phyloP scores from a whole-genome alignment of 2,329 filamentous ascomycete genomes.

The Sporothrix curviconia region DNA sequence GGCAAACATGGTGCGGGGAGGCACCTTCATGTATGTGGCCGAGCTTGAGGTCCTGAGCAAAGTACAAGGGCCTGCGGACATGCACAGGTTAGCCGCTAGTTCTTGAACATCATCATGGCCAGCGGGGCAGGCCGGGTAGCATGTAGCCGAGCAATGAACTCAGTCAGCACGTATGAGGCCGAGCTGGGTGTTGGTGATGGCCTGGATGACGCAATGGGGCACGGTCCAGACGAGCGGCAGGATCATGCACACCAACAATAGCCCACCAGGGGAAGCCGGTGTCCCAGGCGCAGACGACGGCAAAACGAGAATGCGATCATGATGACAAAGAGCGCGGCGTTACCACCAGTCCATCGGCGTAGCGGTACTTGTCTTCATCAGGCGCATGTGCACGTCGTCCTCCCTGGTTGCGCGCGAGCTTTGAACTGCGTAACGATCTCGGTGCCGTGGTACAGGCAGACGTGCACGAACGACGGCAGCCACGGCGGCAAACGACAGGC shows the following conservation, averaged over 20 bases:
- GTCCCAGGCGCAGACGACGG: slow-evolving; percentile 46
- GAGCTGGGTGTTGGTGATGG: slow-evolving; percentile 63
- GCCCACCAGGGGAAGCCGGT: slow-evolving; percentile 54
- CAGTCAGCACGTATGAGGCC: slow-evolving; percentile 66
- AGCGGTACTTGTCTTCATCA: slow-evolving; percentile 57
- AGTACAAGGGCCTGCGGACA: slow-evolving; percentile 59
- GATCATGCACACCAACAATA: slow-evolving; percentile 49
- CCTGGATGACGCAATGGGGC: slow-evolving; percentile 60
- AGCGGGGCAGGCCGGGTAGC: slow-evolving; percentile 63
- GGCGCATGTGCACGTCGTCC: slow-evolving; percentile 52
- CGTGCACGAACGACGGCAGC: slow-evolving; percentile 53
- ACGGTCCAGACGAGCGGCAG: slow-evolving; percentile 54
- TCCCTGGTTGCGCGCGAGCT: slow-evolving; percentile 49
- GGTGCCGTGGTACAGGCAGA: slow-evolving; percentile 47
- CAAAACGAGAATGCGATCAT: slow-evolving; percentile 51
- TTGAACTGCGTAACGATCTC: slow-evolving; percentile 51
- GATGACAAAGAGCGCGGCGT: slow-evolving; percentile 40
- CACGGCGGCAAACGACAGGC: slow-evolving; percentile 51
- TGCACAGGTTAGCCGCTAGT: slow-evolving; percentile 57
- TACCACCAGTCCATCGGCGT: slow-evolving; percentile 58
- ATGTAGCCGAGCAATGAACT: slow-evolving; percentile 72
- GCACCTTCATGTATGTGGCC: slow-evolving; percentile 70
- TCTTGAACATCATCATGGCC: slow-evolving; percentile 67
- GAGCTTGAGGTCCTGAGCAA: slow-evolving; percentile 61
- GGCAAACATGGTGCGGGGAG: slow-evolving; percentile 55